These are phyloP conservation scores for Cryptococcus maquisensis DNA, from an alignment of 1,284 basidiomycete genomes.

Conservation along the genomic window DNA sequence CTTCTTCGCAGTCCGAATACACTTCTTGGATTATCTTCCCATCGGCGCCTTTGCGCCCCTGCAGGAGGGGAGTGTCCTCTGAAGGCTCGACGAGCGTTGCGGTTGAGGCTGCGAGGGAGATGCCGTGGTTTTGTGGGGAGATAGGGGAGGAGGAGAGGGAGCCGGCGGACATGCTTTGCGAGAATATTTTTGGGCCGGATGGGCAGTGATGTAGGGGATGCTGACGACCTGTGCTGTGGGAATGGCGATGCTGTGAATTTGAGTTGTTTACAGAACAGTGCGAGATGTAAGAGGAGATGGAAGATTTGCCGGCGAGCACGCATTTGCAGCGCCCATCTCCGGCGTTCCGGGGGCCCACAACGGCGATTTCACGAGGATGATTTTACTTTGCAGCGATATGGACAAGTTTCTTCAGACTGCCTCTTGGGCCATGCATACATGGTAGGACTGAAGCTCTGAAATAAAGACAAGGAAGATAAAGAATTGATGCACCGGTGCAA, in stretches of 20 bases:
- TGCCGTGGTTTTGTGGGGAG: neutral
- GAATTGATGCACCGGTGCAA: too few species aligned
- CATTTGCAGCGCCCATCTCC: too few species aligned
- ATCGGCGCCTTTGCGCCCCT: neutral
- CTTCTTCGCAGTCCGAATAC: constrained; percentile 8
- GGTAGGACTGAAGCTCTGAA: too few species aligned
- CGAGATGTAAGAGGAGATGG: neutral
- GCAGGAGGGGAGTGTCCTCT: constrained; percentile 6
- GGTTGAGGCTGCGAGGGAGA: constrained; percentile 9
- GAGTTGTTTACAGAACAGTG: too few species aligned
- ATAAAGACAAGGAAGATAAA: too few species aligned
- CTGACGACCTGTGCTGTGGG: neutral
- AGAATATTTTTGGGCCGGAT: neutral
- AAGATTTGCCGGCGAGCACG: neutral
- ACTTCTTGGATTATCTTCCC: neutral
- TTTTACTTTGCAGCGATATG: too few species aligned
- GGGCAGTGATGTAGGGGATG: neutral
- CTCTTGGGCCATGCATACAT: too few species aligned
- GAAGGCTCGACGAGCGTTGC: constrained; percentile 7
- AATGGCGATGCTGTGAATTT: neutral
- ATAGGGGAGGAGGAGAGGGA: neutral
- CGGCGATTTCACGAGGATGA: too few species aligned
- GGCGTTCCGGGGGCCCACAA: too few species aligned
- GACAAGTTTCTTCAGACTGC: too few species aligned
- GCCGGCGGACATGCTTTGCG: neutral